Percentiles rank a stretch among this genome's conserved stretches.
These are phyloP conservation scores for Trichophyton mentagrophytes DNA, from an alignment of 2,329 filamentous ascomycete genomes.

Conservation along the genomic window DNA sequence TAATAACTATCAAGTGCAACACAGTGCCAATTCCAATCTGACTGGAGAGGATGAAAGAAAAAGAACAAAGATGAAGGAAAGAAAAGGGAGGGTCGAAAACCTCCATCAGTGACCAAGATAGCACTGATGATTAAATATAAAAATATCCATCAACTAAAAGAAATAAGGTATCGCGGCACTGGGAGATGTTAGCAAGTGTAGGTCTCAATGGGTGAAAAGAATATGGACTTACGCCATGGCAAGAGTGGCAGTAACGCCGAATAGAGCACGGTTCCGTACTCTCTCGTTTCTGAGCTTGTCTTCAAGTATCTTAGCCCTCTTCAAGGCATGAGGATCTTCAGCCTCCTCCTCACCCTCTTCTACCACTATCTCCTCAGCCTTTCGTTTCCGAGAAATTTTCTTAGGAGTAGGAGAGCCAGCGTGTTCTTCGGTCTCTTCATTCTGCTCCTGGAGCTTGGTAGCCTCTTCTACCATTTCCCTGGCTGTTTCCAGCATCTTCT, in stretches of 20 bases:
- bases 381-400: conserved; percentile 49
- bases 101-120: not conserved
- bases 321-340: conserved; percentile 36
- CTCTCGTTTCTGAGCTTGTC: conserved; percentile 72
- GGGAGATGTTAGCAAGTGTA: conserved; percentile 5
- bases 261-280: conserved; percentile 70
- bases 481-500: conserved; percentile 73
- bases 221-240: conserved; percentile 69
- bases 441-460: conserved; percentile 35
- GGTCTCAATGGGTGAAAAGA: not conserved
- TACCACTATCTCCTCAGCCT: conserved; percentile 54
- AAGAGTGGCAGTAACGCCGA: conserved; percentile 76
- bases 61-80: not conserved
- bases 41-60: not conserved
- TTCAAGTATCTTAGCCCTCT: conserved; percentile 59
- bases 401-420: conserved; percentile 13
- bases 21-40: conserved; percentile 3
- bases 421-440: conserved; percentile 22
- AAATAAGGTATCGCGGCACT: conserved; percentile 39
- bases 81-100: not conserved
- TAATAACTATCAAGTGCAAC: conserved; percentile 7
- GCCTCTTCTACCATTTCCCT: conserved; percentile 75
- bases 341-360: conserved; percentile 30
- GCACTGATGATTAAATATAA: not conserved
- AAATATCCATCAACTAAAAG: conserved; percentile 21